Conservation (phyloP, 1,284 basidiomycete genomes). For the Gymnopus androsaceus region DNA sequence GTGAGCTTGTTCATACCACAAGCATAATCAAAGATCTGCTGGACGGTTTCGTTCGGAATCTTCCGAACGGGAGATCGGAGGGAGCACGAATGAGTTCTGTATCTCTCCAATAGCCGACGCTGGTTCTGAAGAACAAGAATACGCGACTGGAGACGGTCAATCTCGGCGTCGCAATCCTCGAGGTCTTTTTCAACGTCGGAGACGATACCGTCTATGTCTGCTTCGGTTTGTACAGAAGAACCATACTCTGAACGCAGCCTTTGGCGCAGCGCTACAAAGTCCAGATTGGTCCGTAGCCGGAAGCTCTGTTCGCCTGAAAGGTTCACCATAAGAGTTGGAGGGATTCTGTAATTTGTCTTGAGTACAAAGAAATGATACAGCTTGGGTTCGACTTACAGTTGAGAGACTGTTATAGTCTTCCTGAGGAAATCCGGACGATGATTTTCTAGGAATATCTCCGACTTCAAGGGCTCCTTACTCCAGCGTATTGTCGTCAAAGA, state of each 20-base stretch:
- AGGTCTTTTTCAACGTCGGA: not conserved
- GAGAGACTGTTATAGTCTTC: too few relatives aligned
- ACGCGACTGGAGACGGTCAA: not conserved
- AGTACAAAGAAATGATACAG: too few relatives aligned
- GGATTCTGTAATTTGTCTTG: too few relatives aligned
- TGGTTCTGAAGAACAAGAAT: not conserved
- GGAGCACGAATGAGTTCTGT: not conserved
- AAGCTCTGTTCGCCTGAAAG: not conserved
- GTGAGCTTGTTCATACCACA: not conserved
- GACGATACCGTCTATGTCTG: not conserved
- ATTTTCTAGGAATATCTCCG: too few relatives aligned
- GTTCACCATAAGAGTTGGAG: too few relatives aligned
- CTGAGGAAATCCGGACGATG: too few relatives aligned
- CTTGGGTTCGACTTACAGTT: too few relatives aligned
- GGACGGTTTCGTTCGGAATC: constrained; percentile 1
- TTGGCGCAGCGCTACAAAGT: not conserved
- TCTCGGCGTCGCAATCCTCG: not conserved
- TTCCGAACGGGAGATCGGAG: constrained; percentile 4
- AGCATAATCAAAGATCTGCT: not conserved
- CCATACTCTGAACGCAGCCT: not conserved
- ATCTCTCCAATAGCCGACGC: not conserved
- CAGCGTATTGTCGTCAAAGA: too few relatives aligned
- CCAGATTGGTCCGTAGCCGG: not conserved
- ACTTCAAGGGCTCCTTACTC: too few relatives aligned
- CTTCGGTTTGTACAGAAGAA: not conserved